These are phyloP conservation scores for Kwoniella mangroviensis DNA, from an alignment of 768 basidiomycete genomes.

Conservation along the genomic window DNA sequence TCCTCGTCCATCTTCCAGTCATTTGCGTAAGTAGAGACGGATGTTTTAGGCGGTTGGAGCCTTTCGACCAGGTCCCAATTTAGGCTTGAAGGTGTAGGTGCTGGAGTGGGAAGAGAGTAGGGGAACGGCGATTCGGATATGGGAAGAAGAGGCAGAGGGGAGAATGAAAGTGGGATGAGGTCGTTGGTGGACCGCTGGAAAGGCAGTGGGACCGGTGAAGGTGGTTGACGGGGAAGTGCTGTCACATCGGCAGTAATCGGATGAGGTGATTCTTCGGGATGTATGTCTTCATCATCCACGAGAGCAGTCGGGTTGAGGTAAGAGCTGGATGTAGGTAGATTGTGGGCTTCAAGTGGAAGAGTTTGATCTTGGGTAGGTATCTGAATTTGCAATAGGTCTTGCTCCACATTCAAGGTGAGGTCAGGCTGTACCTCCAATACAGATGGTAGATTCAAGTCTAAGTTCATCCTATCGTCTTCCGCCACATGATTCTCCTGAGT, in stretches of 20 bases:
- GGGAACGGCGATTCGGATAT: conserved; percentile 8
- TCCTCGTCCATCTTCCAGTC: conserved; percentile 40
- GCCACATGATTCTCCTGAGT: background rate
- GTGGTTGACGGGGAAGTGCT: background rate
- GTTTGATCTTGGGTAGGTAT: no score
- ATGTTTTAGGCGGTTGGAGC: conserved; percentile 24
- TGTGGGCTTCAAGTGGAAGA: no score
- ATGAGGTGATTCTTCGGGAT: background rate
- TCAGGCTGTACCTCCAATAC: no score
- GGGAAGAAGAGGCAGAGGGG: conserved; percentile 23
- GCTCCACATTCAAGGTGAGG: no score
- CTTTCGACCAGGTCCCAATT: conserved; percentile 39
- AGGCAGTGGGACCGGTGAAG: background rate
- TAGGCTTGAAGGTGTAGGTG: conserved; percentile 39
- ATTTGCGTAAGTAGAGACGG: conserved; percentile 27
- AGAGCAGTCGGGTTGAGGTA: no score
- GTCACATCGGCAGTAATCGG: background rate
- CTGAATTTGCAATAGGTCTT: no score
- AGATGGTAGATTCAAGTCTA: background rate
- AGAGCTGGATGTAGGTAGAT: no score
- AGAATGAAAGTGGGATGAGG: conserved; percentile 36
- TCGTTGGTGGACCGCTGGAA: conserved; percentile 15
- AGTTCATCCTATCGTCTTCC: background rate
- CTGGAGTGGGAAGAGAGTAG: conserved; percentile 38
- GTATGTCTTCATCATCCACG: background rate